Base-by-base conservation (phyloP, 768 basidiomycete genomes). In the Postia placenta region DNA sequence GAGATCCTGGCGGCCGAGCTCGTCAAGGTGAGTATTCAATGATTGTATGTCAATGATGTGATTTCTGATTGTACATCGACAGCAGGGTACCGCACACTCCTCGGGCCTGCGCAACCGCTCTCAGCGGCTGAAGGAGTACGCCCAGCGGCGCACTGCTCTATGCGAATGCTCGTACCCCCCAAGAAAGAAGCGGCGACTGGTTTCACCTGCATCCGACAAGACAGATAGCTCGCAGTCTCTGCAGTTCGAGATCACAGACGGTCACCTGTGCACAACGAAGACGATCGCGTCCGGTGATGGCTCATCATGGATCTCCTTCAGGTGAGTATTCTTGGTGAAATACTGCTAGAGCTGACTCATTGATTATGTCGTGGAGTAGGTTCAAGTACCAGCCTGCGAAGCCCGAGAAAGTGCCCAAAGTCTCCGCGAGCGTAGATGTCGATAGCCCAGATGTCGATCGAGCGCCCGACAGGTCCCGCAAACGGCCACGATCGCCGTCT, bases 81-180 rank as follows among this genome's bases (percentile, higher is more conserved):
- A 84, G 85, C 71, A 71, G 49, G 74, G 72, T 28, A 74, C 76
- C 12, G 76, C 76, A 24, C 75, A 74, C 36, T 70, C 71, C 1
- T 67, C 69, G n/a, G 77, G 77, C n/a, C 67, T 80, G 7, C 76
- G 79, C 6, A 87, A 82, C 49, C 81, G 85, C 28, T 60, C 75
- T 4, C 86, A 88, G 60, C 74, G 87, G 1, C 66, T 89, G 15
- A 64, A 70, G 5, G 87, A 89, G 61, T 88, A 87, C 51, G 72
- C 75, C 0, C 76, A 80, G 47, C 77, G 85, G 14, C 73, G 85
- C 1, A 66, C 67, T 14, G 72, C 78, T 19, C 63, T 84, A 3
- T 70, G 11, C 61, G 62, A 19, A 55, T 68, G 38, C 42, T 60
- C 2, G 37, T 49, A 19, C 46, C 49, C 9, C 43, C 50, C 30